A percentile compares a stretch with the other conserved stretches of the same genome.
These are phyloP conservation scores for Testicularia cyperi DNA, from an alignment of 1,284 basidiomycete genomes.

Conservation along the genomic window DNA sequence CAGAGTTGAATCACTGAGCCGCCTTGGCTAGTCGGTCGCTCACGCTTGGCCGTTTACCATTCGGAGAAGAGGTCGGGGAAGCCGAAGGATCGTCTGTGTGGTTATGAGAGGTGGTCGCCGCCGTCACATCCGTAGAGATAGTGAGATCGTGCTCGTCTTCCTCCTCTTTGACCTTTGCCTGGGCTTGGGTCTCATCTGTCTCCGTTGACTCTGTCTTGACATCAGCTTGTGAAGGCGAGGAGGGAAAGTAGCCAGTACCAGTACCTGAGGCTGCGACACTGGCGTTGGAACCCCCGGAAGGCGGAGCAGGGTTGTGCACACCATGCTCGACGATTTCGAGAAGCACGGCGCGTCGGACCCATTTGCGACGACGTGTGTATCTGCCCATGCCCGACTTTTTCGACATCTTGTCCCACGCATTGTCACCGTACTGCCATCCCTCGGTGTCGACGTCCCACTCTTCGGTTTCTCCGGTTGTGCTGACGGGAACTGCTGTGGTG, in stretches of 20 bases:
- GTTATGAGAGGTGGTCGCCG: slow-evolving; percentile 6
- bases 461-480: background rate
- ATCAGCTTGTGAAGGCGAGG: background rate
- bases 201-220: slow-evolving; percentile 1
- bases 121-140: slow-evolving; percentile 6
- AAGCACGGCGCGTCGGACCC: slow-evolving; percentile 61
- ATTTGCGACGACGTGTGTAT: slow-evolving; percentile 61
- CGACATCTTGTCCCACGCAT: slow-evolving; percentile 85
- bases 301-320: slow-evolving; percentile 14
- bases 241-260: no score
- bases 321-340: slow-evolving; percentile 57
- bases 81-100: no score
- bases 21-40: background rate
- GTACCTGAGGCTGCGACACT: no score
- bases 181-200: background rate
- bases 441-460: slow-evolving; percentile 71
- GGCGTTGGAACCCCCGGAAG: no score
- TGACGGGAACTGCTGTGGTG: slow-evolving; percentile 8
- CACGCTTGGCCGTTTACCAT: background rate
- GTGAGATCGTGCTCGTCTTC: background rate
- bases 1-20: no score
- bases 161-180: slow-evolving; percentile 6
- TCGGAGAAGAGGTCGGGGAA: background rate
- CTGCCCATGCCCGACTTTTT: slow-evolving; percentile 79
- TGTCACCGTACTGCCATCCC: slow-evolving; percentile 92